These are phyloP conservation scores for Brassica nigra DNA, from an alignment of 345 rosid genomes.

Conservation along the genomic window DNA sequence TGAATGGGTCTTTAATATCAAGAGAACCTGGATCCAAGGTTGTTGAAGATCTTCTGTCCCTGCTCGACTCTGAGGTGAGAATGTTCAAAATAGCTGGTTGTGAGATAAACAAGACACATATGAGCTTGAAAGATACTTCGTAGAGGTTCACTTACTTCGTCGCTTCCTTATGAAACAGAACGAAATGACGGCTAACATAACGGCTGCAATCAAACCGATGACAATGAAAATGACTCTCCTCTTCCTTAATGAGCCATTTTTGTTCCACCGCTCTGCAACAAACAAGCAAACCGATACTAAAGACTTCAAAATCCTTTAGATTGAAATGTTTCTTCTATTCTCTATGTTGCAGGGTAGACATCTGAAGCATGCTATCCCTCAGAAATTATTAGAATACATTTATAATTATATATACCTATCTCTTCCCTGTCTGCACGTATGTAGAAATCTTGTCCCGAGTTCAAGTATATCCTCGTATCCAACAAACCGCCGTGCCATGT, in stretches of 20 bases:
- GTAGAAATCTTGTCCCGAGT: conserved; percentile 53
- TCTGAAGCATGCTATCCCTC: neutral
- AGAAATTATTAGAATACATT: neutral
- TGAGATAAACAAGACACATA: conserved; percentile 11
- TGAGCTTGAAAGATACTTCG: neutral
- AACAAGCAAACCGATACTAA: neutral
- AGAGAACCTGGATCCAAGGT: conserved; percentile 28
- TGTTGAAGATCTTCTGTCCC: neutral
- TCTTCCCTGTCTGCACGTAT: conserved; percentile 39
- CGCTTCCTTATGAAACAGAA: conserved; percentile 39
- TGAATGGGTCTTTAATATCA: conserved; percentile 35
- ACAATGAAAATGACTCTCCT: conserved; percentile 33
- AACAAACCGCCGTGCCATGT: conserved; percentile 52
- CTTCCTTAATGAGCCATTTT: conserved; percentile 34
- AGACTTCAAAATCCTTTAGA: neutral
- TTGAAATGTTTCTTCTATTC: neutral
- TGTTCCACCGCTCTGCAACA: conserved; percentile 39
- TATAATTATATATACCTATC: neutral
- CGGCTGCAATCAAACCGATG: conserved; percentile 18
- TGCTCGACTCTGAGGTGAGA: conserved; percentile 31
- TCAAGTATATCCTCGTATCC: conserved; percentile 45
- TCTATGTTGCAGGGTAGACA: neutral
- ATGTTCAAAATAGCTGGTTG: neutral
- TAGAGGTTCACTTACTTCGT: conserved; percentile 37
- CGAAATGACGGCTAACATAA: conserved; percentile 13